phyloP scores from a whole-genome alignment of 192 early-diverging fungal genomes.

The Mortierella antarctica region DNA sequence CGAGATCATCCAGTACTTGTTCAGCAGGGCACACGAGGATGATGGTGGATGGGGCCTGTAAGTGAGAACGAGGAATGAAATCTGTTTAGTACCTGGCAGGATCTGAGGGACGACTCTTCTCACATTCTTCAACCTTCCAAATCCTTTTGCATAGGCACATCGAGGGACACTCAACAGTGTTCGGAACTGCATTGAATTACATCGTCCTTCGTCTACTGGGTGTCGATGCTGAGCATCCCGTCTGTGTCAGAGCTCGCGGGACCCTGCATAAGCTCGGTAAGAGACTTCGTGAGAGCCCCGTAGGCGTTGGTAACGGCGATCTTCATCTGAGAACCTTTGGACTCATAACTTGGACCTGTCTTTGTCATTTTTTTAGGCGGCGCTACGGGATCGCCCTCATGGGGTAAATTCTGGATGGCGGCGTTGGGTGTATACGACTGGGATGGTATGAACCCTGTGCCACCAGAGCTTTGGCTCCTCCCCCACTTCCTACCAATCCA shows the following conservation, averaged over 20 bases:
- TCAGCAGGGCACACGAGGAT: conserved; percentile 80
- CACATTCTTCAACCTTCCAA: not conserved
- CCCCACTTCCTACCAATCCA: conserved; percentile 86
- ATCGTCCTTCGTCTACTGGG: conserved; percentile 90
- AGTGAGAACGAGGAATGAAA: conserved; percentile 3
- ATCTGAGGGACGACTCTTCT: not conserved
- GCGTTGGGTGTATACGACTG: conserved; percentile 93
- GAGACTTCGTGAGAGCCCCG: not conserved
- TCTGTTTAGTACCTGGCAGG: not conserved
- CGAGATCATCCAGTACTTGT: conserved; percentile 91
- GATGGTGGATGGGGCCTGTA: conserved; percentile 99
- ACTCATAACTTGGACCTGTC: not conserved
- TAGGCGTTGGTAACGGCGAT: not conserved
- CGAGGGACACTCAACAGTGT: conserved; percentile 91
- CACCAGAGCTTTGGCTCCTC: conserved; percentile 93
- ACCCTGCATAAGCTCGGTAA: conserved; percentile 85
- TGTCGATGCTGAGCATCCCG: conserved; percentile 86
- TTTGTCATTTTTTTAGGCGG: conserved; percentile 65
- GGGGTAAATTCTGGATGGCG: conserved; percentile 99
- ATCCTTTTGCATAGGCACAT: conserved; percentile 73
- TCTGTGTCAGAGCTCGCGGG: conserved; percentile 81
- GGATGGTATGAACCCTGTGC: conserved; percentile 96
- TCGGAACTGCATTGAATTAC: conserved; percentile 97
- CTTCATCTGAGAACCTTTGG: not conserved
- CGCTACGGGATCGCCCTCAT: conserved; percentile 86